phyloP scores from a whole-genome alignment of 495 filamentous ascomycete species.

The Penicillium nucicola region DNA sequence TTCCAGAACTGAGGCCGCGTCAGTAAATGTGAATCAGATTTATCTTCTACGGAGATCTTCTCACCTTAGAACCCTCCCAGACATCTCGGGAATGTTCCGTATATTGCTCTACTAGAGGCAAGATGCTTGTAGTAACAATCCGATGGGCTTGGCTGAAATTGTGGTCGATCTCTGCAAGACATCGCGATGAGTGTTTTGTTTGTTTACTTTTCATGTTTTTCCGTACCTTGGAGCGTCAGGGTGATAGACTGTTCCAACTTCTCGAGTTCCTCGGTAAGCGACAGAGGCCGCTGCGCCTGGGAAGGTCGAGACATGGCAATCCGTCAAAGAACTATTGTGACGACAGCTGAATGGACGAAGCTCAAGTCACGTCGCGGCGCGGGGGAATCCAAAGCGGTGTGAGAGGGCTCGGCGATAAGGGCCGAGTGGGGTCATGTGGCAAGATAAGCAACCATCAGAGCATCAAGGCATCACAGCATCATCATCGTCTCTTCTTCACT shows the following conservation, averaged over 20 bases:
- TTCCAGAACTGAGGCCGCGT: conserved; percentile 79
- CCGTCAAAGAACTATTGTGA: conserved; percentile 9
- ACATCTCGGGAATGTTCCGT: conserved; percentile 89
- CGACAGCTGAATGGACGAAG: conserved; percentile 1
- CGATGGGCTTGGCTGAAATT: conserved; percentile 97
- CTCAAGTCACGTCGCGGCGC: conserved; percentile 13
- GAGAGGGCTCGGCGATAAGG: conserved; percentile 40
- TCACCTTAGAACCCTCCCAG: conserved; percentile 91
- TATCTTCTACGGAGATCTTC: not conserved
- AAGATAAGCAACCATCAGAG: conserved; percentile 19
- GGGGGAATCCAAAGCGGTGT: conserved; percentile 33
- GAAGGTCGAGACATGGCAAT: conserved; percentile 52
- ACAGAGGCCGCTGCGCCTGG: conserved; percentile 61
- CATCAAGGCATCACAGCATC: conserved; percentile 4
- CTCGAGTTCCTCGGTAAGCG: conserved; percentile 91
- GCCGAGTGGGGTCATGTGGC: conserved; percentile 30
- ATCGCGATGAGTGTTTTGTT: conserved; percentile 8
- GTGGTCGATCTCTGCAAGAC: conserved; percentile 85
- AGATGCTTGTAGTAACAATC: conserved; percentile 89
- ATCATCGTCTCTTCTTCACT: not conserved
- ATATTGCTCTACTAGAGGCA: conserved; percentile 95
- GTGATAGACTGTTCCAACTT: conserved; percentile 96
- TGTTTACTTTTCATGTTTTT: conserved; percentile 9
- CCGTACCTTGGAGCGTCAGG: conserved; percentile 83
- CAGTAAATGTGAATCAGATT: not conserved